Evolutionary conservation across 2,329 filamentous ascomycete species (phyloP).

Genomic region (Fusarium metavorans): DNA sequence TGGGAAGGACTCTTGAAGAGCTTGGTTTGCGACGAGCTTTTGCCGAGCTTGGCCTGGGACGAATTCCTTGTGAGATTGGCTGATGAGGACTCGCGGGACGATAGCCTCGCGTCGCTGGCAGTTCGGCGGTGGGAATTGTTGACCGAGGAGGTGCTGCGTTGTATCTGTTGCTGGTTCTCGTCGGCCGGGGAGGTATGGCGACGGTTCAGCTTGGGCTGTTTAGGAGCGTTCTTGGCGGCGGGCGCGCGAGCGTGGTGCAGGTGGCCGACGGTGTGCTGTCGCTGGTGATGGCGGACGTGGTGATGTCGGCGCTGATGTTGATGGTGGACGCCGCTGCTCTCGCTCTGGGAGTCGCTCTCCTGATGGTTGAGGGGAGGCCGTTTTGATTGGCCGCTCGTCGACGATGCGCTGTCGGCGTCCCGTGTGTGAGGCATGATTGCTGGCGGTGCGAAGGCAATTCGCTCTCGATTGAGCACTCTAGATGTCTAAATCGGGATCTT

Average conservation of each 20-base stretch:
- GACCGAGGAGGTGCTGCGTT: slow-evolving; percentile 37
- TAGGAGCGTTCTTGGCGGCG: slow-evolving; percentile 62
- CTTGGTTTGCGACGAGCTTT: slow-evolving; percentile 66
- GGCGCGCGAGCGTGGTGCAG: slow-evolving; percentile 65
- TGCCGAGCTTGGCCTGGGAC: slow-evolving; percentile 66
- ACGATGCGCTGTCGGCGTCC: slow-evolving; percentile 61
- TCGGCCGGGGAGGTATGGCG: slow-evolving; percentile 56
- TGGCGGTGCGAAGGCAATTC: slow-evolving; percentile 22
- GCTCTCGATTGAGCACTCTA: slow-evolving; percentile 14
- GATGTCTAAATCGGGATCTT: slow-evolving; percentile 4
- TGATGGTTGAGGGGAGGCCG: slow-evolving; percentile 55
- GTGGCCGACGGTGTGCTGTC: slow-evolving; percentile 52
- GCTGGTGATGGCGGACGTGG: slow-evolving; percentile 49
- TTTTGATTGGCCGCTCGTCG: slow-evolving; percentile 67
- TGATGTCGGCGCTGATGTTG: slow-evolving; percentile 48
- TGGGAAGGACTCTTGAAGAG: slow-evolving; percentile 60
- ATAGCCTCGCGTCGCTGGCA: slow-evolving; percentile 64
- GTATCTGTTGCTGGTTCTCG: slow-evolving; percentile 46
- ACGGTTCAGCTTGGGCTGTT: slow-evolving; percentile 60
- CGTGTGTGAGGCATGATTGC: slow-evolving; percentile 58
- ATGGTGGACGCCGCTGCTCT: slow-evolving; percentile 45
- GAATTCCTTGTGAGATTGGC: slow-evolving; percentile 65
- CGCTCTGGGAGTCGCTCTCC: slow-evolving; percentile 52
- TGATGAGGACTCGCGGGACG: slow-evolving; percentile 56
- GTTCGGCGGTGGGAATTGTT: slow-evolving; percentile 60